phyloP scores from a whole-genome alignment of 2,329 filamentous ascomycete species.

The Aspergillus novoparasiticus region DNA sequence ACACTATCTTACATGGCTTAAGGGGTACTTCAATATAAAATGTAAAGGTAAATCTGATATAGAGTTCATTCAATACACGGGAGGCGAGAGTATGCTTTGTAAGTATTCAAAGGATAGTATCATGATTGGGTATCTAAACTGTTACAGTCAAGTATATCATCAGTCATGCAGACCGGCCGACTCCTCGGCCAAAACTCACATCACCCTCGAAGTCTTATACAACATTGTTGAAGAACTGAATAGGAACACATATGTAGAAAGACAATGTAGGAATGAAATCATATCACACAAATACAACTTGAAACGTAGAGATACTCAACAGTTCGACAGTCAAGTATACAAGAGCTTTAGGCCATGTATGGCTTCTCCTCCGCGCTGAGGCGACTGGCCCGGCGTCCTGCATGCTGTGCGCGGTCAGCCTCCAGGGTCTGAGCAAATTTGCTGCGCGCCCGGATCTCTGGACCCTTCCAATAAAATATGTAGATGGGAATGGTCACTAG shows the following conservation, averaged over 20 bases:
- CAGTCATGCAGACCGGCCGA: not conserved
- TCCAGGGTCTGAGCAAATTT: constrained; percentile 52
- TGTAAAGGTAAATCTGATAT: too few species aligned
- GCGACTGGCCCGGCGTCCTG: constrained; percentile 23
- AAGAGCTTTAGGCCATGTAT: constrained; percentile 4
- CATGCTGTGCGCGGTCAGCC: constrained; percentile 25
- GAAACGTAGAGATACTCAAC: too few species aligned
- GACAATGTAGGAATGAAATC: not conserved
- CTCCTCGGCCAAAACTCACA: not conserved
- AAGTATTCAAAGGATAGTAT: not conserved
- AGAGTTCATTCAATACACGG: not conserved
- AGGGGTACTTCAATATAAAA: too few species aligned
- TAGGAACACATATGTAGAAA: not conserved
- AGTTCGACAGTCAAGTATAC: not conserved
- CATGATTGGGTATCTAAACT: constrained; percentile 3
- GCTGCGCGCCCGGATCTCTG: constrained; percentile 53
- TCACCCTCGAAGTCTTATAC: not conserved
- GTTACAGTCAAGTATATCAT: not conserved
- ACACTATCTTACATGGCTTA: too few species aligned
- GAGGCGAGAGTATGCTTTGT: not conserved
- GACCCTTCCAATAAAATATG: constrained; percentile 59
- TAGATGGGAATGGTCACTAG: constrained; percentile 58
- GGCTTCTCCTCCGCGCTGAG: constrained; percentile 16
- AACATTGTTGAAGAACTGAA: not conserved
- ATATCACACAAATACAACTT: not conserved